phyloP scores from a whole-genome alignment of 2,329 filamentous ascomycete species.

The Fusarium piperis region DNA sequence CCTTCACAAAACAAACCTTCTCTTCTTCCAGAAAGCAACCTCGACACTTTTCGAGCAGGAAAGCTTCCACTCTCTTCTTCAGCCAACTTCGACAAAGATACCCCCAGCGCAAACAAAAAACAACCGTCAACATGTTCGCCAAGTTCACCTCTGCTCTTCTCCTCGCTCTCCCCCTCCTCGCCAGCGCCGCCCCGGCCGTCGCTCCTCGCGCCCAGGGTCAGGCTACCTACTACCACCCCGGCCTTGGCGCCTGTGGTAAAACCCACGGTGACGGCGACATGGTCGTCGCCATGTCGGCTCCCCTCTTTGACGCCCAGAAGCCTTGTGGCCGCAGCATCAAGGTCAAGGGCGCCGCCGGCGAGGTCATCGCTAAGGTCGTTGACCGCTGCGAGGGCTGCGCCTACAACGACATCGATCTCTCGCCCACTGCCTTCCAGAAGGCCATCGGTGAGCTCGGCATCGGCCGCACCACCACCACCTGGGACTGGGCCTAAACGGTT shows the following conservation, averaged over 20 bases:
- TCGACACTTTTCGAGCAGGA: not conserved
- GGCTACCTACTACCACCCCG: constrained; percentile 68
- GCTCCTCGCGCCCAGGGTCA: constrained; percentile 17
- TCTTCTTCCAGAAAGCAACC: not conserved
- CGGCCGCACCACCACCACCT: constrained; percentile 37
- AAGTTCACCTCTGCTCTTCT: constrained; percentile 27
- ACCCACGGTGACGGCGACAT: constrained; percentile 62
- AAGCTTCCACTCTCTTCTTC: not conserved
- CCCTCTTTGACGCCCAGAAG: constrained; percentile 70
- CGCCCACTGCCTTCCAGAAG: constrained; percentile 56
- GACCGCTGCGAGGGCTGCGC: constrained; percentile 69
- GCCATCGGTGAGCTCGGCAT: constrained; percentile 49
- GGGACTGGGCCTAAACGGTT: constrained; percentile 39
- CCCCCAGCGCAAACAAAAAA: not conserved
- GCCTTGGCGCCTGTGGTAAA: constrained; percentile 75
- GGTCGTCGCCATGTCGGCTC: constrained; percentile 73
- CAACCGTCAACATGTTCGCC: constrained; percentile 34
- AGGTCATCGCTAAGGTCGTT: constrained; percentile 71
- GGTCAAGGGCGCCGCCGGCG: constrained; percentile 57
- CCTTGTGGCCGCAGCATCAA: constrained; percentile 73
- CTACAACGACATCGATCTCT: constrained; percentile 60
- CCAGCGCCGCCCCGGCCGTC: constrained; percentile 25
- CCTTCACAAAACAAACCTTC: not conserved
- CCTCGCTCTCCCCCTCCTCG: constrained; percentile 30
- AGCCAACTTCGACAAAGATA: not conserved